These are phyloP conservation scores for Candida ipomoeae DNA, from an alignment of 805 yeast species.

Conservation along the genomic window DNA sequence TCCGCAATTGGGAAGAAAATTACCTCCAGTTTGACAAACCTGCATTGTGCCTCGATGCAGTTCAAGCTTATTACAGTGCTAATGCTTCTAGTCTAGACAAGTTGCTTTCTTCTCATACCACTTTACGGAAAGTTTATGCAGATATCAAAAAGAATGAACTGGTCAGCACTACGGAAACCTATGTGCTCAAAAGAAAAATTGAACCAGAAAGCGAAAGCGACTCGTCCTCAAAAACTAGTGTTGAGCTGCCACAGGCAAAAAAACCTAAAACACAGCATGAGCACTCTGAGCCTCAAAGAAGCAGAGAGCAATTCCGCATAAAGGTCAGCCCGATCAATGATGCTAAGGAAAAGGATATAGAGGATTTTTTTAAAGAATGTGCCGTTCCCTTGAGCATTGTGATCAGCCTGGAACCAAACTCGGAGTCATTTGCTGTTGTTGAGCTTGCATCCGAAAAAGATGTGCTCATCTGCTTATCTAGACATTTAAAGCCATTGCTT, in stretches of 20 bases:
- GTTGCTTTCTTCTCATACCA: neutral
- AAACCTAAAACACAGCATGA: neutral
- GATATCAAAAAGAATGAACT: neutral
- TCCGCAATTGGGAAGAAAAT: neutral
- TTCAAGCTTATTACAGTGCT: neutral
- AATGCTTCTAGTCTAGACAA: neutral
- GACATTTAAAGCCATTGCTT: slow-evolving; percentile 46
- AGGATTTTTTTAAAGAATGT: slow-evolving; percentile 52
- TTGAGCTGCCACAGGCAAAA: neutral
- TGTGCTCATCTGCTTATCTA: slow-evolving; percentile 58
- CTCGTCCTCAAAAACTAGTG: no score
- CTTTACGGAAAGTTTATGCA: neutral
- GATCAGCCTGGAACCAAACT: neutral
- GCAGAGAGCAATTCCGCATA: slow-evolving; percentile 58
- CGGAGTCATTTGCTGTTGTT: slow-evolving; percentile 43
- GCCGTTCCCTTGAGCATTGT: slow-evolving; percentile 46
- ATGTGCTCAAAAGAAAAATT: neutral
- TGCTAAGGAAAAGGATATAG: slow-evolving; percentile 36
- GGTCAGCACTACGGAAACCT: neutral
- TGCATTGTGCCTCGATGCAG: neutral
- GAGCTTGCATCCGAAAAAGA: slow-evolving; percentile 51
- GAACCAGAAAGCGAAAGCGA: neutral
- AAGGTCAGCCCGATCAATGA: slow-evolving; percentile 49
- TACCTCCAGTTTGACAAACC: neutral
- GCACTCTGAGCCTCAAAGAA: slow-evolving; percentile 29